Evolutionary conservation across 2,329 filamentous ascomycete genomes (phyloP).

Genomic region (Colletotrichum cuscutae): DNA sequence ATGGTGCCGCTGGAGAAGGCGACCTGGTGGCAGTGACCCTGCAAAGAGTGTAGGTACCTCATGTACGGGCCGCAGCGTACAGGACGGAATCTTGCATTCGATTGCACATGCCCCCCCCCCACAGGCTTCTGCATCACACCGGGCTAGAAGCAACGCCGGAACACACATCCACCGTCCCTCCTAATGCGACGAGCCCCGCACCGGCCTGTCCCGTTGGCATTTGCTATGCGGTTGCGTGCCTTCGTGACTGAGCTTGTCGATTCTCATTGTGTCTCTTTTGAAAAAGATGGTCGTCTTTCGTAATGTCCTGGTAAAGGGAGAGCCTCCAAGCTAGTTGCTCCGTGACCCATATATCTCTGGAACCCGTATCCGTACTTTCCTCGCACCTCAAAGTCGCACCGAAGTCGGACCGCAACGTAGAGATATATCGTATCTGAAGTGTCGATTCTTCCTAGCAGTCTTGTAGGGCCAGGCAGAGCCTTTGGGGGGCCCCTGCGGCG

Average conservation of each 20-base stretch:
- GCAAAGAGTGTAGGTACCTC: background rate
- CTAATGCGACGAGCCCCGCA: conserved; percentile 16
- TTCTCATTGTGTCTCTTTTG: conserved; percentile 6
- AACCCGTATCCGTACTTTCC: background rate
- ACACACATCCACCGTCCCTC: conserved; percentile 12
- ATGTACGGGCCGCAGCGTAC: conserved; percentile 25
- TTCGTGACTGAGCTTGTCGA: conserved; percentile 20
- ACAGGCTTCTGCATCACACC: conserved; percentile 22
- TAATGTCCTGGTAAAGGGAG: background rate
- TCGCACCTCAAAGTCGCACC: background rate
- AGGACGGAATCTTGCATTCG: conserved; percentile 35
- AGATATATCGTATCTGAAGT: background rate
- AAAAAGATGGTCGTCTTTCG: background rate
- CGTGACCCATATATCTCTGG: background rate
- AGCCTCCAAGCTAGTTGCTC: background rate
- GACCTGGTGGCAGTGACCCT: conserved; percentile 8
- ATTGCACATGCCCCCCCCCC: conserved; percentile 22
- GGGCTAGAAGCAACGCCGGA: conserved; percentile 6
- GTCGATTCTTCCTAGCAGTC: background rate
- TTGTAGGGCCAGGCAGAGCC: conserved; percentile 25
- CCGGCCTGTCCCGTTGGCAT: background rate
- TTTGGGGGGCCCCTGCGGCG: background rate
- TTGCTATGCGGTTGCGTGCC: background rate
- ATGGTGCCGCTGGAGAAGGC: conserved; percentile 4
- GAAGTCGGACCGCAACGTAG: conserved; percentile 12